phyloP scores from a whole-genome alignment of 495 filamentous ascomycete genomes.

The Aspergillus nanangensis region DNA sequence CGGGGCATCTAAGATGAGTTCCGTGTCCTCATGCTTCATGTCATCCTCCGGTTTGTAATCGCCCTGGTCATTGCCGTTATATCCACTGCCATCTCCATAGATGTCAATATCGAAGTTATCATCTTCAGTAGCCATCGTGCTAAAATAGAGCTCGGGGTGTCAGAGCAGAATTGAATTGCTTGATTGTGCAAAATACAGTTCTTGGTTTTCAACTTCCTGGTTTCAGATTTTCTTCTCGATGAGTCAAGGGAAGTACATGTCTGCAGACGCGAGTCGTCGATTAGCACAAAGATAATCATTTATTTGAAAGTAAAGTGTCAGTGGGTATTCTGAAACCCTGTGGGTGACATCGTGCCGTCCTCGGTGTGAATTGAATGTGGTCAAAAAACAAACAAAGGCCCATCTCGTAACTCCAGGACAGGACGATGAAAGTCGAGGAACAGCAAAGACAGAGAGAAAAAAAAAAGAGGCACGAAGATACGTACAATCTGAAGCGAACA shows the following conservation, averaged over 20 bases:
- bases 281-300: conserved; percentile 33
- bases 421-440: conserved; percentile 5
- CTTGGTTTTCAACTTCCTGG: conserved; percentile 22
- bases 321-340: background rate
- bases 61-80: conserved; percentile 41
- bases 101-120: conserved; percentile 99
- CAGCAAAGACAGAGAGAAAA: conserved; percentile 10
- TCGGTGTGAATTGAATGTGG: conserved; percentile 1
- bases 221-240: conserved; percentile 22
- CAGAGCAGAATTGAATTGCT: conserved; percentile 26
- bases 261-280: conserved; percentile 33
- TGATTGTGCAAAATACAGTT: conserved; percentile 35
- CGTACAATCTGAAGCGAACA: conserved; percentile 43
- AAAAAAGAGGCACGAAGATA: conserved; percentile 32
- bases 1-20: conserved; percentile 37
- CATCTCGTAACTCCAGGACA: background rate
- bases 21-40: conserved; percentile 44
- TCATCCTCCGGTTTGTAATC: conserved; percentile 50
- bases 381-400: background rate
- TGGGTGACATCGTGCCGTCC: conserved; percentile 1
- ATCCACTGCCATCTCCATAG: conserved; percentile 73
- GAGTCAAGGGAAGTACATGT: conserved; percentile 43
- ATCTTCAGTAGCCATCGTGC: conserved; percentile 71
- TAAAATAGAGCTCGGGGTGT: conserved; percentile 22
- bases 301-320: conserved; percentile 7